These are phyloP conservation scores for Fusarium sulawesiense DNA, from an alignment of 2,329 filamentous ascomycete species.

Conservation along the genomic window DNA sequence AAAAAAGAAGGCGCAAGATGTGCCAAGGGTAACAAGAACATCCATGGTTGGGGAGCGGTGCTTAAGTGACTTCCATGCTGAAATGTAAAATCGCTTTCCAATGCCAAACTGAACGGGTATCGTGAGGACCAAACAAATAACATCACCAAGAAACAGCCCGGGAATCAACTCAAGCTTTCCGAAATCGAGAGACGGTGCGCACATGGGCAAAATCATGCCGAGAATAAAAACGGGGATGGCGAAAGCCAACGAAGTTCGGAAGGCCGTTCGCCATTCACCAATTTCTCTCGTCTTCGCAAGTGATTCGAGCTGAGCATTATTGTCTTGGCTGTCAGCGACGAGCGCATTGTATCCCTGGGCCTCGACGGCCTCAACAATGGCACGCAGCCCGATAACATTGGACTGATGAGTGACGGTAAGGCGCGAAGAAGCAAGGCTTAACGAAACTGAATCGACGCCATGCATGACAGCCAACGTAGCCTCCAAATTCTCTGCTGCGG, in stretches of 20 bases:
- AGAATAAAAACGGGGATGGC: constrained; percentile 91
- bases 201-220: constrained; percentile 95
- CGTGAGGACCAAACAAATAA: constrained; percentile 85
- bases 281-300: constrained; percentile 97
- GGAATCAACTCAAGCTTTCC: constrained; percentile 73
- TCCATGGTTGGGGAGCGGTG: constrained; percentile 97
- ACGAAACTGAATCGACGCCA: constrained; percentile 78
- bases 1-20: constrained; percentile 96
- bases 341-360: constrained; percentile 87
- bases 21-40: constrained; percentile 92
- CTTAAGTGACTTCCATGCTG: constrained; percentile 91
- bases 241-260: constrained; percentile 81
- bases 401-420: constrained; percentile 80
- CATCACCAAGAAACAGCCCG: constrained; percentile 88
- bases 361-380: constrained; percentile 85
- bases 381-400: constrained; percentile 78
- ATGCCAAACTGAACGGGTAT: constrained; percentile 97
- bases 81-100: constrained; percentile 91
- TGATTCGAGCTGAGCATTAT: constrained; percentile 95
- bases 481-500: constrained; percentile 78
- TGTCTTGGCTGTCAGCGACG: constrained; percentile 91
- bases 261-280: constrained; percentile 87
- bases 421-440: constrained; percentile 79
- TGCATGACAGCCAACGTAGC: constrained; percentile 70
- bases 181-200: constrained; percentile 79